Evolutionary conservation across 1,284 basidiomycete species (phyloP).

Genomic region (Xerocomus cyaneibrunnescens): DNA sequence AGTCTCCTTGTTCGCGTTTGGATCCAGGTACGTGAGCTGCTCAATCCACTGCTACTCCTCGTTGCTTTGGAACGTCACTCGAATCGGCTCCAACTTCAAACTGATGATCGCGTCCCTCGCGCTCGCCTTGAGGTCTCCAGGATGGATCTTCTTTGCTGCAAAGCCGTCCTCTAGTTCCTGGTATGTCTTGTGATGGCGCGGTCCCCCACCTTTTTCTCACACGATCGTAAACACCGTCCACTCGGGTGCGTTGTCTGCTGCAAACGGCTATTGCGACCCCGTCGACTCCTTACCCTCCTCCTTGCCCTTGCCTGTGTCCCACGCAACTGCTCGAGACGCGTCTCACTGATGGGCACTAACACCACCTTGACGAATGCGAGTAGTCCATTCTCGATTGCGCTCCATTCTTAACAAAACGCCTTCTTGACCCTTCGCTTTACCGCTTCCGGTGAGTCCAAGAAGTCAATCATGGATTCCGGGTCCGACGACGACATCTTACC

Average conservation of each 20-base stretch:
- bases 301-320: constrained; percentile 41
- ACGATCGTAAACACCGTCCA: constrained; percentile 83
- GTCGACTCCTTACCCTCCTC: constrained; percentile 43
- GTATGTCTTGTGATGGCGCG: constrained; percentile 83
- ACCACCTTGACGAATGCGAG: constrained; percentile 89
- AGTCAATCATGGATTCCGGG: constrained; percentile 96
- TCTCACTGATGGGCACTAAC: constrained; percentile 83
- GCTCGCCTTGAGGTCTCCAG: constrained; percentile 85
- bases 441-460: constrained; percentile 85
- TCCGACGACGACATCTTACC: constrained; percentile 99
- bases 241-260: constrained; percentile 66
- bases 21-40: constrained; percentile 83
- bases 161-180: constrained; percentile 75
- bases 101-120: constrained; percentile 78
- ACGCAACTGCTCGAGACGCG: constrained; percentile 60
- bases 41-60: constrained; percentile 84
- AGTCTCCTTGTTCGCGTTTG: constrained; percentile 58
- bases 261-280: constrained; percentile 55
- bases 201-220: constrained; percentile 76
- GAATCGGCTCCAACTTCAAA: constrained; percentile 83
- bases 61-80: constrained; percentile 71
- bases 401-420: constrained; percentile 96
- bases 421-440: constrained; percentile 90
- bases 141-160: constrained; percentile 76
- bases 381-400: constrained; percentile 86